Evolutionary conservation across 345 rosid genomes (phyloP).

Genomic region (Viola odorata): DNA sequence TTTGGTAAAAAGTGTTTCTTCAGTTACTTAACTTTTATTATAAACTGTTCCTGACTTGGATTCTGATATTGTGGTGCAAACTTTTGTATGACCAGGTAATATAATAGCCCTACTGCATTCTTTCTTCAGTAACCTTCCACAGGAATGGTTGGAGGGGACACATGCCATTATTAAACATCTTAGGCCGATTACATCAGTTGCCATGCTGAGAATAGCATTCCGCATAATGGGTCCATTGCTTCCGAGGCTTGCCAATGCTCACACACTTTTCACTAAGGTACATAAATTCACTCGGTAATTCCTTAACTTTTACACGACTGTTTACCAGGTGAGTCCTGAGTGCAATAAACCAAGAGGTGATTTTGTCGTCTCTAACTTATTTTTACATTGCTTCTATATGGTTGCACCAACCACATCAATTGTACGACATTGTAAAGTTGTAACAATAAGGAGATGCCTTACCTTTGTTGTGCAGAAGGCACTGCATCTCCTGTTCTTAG

Average conservation of each 20-base stretch:
- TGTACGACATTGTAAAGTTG: too few species aligned
- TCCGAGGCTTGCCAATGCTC: constrained; percentile 90
- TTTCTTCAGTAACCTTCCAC: constrained; percentile 94
- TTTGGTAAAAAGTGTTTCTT: too few species aligned
- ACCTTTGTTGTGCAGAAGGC: too few species aligned
- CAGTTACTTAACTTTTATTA: too few species aligned
- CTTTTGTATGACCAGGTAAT: constrained; percentile 56
- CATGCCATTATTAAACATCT: constrained; percentile 74
- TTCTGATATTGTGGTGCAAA: constrained; percentile 16
- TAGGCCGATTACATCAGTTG: constrained; percentile 83
- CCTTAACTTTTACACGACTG: not conserved
- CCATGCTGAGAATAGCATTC: constrained; percentile 88
- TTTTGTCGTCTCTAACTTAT: too few species aligned
- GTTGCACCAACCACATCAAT: too few species aligned
- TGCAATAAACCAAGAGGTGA: too few species aligned
- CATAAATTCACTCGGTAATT: not conserved
- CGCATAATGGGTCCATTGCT: constrained; percentile 96
- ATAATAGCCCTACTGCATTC: constrained; percentile 87
- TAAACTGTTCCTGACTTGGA: not conserved
- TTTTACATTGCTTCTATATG: too few species aligned
- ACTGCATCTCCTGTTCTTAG: too few species aligned
- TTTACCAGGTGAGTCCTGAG: not conserved
- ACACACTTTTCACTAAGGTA: constrained; percentile 90
- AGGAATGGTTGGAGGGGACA: constrained; percentile 96
- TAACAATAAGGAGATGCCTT: too few species aligned